phyloP scores from a whole-genome alignment of 192 early-diverging fungal species.

The Rhizophagus prolifer region DNA sequence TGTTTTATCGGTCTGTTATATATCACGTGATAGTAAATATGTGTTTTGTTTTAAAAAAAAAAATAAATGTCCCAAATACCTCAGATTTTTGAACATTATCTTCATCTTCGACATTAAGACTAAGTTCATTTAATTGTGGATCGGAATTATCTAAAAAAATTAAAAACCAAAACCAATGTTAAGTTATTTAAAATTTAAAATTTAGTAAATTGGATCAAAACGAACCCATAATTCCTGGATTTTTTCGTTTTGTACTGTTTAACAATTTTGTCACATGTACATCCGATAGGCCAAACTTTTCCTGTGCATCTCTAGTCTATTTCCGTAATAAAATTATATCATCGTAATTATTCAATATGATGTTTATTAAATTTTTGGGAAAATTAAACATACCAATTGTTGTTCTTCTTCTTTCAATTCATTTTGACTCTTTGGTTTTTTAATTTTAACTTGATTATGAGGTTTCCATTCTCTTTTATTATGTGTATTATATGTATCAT shows the following conservation, averaged over 20 bases:
- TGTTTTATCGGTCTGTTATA: conserved; percentile 1
- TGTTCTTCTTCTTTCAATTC: conserved; percentile 39
- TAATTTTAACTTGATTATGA: neutral
- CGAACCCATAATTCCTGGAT: conserved; percentile 19
- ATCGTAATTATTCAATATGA: neutral
- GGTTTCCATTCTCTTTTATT: conserved; percentile 4
- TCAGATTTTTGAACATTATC: conserved; percentile 7
- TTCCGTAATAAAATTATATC: neutral
- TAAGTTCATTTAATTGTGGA: conserved; percentile 24
- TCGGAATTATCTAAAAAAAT: conserved; percentile 20
- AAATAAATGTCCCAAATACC: conserved; percentile 6
- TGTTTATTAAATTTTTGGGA: neutral
- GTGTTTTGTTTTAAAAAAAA: neutral
- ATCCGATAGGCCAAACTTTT: conserved; percentile 55
- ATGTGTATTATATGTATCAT: neutral
- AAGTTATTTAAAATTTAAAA: neutral
- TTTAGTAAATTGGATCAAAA: neutral
- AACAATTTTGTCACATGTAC: conserved; percentile 50
- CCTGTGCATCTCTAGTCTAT: conserved; percentile 52
- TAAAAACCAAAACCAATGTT: neutral
- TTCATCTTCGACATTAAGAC: conserved; percentile 14
- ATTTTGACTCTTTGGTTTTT: conserved; percentile 20
- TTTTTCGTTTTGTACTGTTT: conserved; percentile 35
- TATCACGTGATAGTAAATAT: neutral
- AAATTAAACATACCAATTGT: conserved; percentile 39